phyloP scores from a whole-genome alignment of 257 asterid genomes.

The Scutellaria galericulata region DNA sequence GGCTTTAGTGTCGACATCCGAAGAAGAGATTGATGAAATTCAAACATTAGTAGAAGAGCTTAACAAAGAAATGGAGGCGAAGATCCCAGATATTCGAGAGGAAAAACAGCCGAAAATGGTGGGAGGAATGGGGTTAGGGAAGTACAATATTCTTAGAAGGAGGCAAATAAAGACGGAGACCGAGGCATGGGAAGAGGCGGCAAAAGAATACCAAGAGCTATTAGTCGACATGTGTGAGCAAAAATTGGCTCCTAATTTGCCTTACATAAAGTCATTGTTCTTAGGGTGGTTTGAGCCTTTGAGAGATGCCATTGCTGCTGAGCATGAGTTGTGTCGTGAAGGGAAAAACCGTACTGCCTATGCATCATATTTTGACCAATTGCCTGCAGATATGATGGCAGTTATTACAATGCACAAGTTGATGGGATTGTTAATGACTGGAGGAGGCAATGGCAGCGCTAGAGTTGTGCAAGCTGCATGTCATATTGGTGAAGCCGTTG shows the following conservation, averaged over 20 bases:
- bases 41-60: slow-evolving; percentile 59
- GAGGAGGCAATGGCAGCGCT: slow-evolving; percentile 74
- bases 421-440: slow-evolving; percentile 88
- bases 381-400: slow-evolving; percentile 97
- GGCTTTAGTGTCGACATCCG: slow-evolving; percentile 79
- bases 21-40: slow-evolving; percentile 78
- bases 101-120: slow-evolving; percentile 53
- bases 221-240: slow-evolving; percentile 92
- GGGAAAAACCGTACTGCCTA: slow-evolving; percentile 58
- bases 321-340: slow-evolving; percentile 62
- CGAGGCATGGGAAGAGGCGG: slow-evolving; percentile 92
- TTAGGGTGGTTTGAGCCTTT: slow-evolving; percentile 98
- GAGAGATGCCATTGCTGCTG: slow-evolving; percentile 82
- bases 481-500: slow-evolving; percentile 88
- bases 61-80: slow-evolving; percentile 46
- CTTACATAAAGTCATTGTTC: slow-evolving; percentile 84
- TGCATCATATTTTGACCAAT: slow-evolving; percentile 62
- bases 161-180: slow-evolving; percentile 86
- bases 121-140: slow-evolving; percentile 74
- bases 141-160: slow-evolving; percentile 66
- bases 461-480: slow-evolving; percentile 82
- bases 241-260: slow-evolving; percentile 90
- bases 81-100: slow-evolving; percentile 27
- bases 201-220: slow-evolving; percentile 86
- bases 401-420: slow-evolving; percentile 95